Percentiles rank a stretch among this genome's conserved stretches.
Conservation (phyloP, 2,329 filamentous ascomycete species). For the Trichoderma sp. region DNA sequence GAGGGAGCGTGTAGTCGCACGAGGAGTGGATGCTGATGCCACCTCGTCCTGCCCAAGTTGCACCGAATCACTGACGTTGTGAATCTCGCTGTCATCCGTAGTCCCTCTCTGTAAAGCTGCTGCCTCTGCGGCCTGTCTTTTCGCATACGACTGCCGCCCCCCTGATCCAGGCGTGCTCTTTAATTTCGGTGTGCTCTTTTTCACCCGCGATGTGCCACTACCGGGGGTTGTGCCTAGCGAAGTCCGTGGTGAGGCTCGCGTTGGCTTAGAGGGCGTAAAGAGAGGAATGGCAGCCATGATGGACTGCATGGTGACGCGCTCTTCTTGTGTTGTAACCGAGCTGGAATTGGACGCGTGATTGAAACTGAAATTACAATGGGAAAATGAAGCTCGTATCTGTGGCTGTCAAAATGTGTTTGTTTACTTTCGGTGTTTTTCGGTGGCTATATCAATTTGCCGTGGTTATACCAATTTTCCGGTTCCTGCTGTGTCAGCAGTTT, state of each 20-base stretch:
- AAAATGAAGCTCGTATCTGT: background rate
- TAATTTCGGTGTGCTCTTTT: background rate
- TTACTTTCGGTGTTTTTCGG: background rate
- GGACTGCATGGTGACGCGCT: conserved; percentile 1
- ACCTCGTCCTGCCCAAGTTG: conserved; percentile 5
- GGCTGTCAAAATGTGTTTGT: background rate
- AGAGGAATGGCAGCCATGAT: conserved; percentile 11
- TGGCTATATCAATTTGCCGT: background rate
- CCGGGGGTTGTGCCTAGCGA: background rate
- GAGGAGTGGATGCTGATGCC: background rate
- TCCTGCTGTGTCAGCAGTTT: background rate
- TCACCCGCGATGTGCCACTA: background rate
- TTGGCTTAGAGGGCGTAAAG: background rate
- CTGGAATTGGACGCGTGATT: background rate
- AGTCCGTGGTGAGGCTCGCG: background rate
- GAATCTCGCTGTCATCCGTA: background rate
- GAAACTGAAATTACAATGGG: background rate
- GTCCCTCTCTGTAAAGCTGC: background rate
- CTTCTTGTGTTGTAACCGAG: background rate
- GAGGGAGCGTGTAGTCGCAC: background rate
- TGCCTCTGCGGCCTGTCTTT: background rate
- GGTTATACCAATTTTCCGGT: background rate
- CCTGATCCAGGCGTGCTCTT: background rate
- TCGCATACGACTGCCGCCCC: background rate
- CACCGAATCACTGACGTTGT: background rate